Evolutionary conservation across 129 eudicot genomes (phyloP).

Genomic region (Kitagawia praeruptora): DNA sequence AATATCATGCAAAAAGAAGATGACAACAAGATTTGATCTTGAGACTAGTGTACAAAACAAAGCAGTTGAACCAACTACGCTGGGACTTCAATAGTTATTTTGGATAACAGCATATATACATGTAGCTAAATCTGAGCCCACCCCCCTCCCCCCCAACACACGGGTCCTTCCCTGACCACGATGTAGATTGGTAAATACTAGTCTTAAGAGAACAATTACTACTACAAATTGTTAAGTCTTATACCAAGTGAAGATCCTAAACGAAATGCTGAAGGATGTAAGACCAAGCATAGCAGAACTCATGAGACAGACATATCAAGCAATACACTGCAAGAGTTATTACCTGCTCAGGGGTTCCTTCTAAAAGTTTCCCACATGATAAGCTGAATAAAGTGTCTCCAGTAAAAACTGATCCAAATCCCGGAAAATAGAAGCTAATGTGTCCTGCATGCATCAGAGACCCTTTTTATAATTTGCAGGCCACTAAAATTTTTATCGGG

Average conservation of each 20-base stretch:
- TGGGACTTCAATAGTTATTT: too few relatives aligned
- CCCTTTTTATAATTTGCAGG: background rate
- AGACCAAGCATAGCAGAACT: background rate
- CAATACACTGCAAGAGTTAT: background rate
- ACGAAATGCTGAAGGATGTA: background rate
- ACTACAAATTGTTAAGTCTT: background rate
- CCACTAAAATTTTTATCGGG: too few relatives aligned
- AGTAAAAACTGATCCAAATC: constrained; percentile 65
- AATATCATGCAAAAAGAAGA: too few relatives aligned
- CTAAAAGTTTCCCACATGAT: constrained; percentile 92
- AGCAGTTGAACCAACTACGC: too few relatives aligned
- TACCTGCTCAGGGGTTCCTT: constrained; percentile 92
- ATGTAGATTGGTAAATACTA: background rate
- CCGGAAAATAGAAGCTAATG: constrained; percentile 79
- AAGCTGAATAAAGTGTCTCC: constrained; percentile 92
- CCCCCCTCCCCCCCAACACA: too few relatives aligned
- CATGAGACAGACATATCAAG: background rate
- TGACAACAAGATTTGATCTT: too few relatives aligned
- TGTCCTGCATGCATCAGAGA: constrained; percentile 51
- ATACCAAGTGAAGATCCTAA: background rate
- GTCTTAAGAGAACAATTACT: background rate
- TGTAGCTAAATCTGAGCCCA: too few relatives aligned
- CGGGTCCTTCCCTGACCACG: background rate
- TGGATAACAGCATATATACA: too few relatives aligned
- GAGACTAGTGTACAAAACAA: too few relatives aligned